Percentiles rank a stretch among this genome's conserved stretches.
These are phyloP conservation scores for Hypoxylon lenormandii DNA, from an alignment of 495 filamentous ascomycete species.

Conservation along the genomic window DNA sequence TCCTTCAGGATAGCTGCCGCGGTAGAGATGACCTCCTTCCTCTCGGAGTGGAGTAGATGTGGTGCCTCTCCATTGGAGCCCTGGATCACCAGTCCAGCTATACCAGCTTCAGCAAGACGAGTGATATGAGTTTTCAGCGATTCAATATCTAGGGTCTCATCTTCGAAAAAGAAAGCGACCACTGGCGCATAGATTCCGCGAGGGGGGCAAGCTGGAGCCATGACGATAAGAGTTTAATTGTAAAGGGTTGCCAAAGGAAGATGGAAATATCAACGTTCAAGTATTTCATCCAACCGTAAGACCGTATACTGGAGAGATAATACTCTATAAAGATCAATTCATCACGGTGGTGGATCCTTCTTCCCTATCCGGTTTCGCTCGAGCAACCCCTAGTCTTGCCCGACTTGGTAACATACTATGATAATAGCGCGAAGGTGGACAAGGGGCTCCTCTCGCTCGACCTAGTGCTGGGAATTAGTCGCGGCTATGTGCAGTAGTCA, in stretches of 20 bases:
- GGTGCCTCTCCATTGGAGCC: constrained; percentile 89
- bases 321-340: too few relatives aligned
- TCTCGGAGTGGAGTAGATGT: constrained; percentile 75
- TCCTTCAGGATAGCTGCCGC: constrained; percentile 76
- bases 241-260: not conserved
- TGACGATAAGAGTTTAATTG: not conserved
- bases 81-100: constrained; percentile 77
- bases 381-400: too few relatives aligned
- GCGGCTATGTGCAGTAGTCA: too few relatives aligned
- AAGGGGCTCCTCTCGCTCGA: too few relatives aligned
- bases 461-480: too few relatives aligned
- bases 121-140: constrained; percentile 73
- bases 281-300: too few relatives aligned
- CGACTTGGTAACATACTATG: too few relatives aligned
- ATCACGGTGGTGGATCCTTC: too few relatives aligned
- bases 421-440: too few relatives aligned
- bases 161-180: constrained; percentile 77
- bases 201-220: constrained; percentile 21
- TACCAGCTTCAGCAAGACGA: constrained; percentile 74
- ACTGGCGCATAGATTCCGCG: constrained; percentile 76
- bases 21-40: constrained; percentile 73
- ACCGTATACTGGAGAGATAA: too few relatives aligned
- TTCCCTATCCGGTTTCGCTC: too few relatives aligned
- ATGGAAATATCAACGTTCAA: too few relatives aligned
- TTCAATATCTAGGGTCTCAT: constrained; percentile 74